A percentile compares a stretch with the other conserved stretches of the same genome.
Conservation (phyloP, 2,329 filamentous ascomycete species). For the Calonectria honghensis region DNA sequence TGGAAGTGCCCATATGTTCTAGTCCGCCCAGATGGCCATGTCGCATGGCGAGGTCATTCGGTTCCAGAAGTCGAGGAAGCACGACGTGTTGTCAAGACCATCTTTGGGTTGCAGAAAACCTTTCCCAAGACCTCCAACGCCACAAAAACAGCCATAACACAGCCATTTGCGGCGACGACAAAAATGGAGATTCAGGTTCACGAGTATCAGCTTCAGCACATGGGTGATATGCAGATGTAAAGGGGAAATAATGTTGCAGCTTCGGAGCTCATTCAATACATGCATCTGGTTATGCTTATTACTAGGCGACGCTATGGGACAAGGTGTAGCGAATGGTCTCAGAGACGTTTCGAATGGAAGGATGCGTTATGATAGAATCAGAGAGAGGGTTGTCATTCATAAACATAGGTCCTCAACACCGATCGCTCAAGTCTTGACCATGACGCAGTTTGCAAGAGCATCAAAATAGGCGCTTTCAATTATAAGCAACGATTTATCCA, state of each 20-base stretch:
- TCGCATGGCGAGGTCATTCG: background rate
- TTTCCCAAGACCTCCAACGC: background rate
- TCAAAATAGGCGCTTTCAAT: too few species aligned
- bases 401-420: background rate
- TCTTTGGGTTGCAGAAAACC: background rate
- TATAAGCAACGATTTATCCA: too few species aligned
- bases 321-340: too few species aligned
- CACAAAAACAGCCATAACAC: background rate
- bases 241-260: background rate
- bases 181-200: background rate
- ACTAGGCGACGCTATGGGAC: too few species aligned
- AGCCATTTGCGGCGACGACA: slow-evolving; percentile 1
- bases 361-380: too few species aligned
- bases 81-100: background rate
- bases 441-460: background rate
- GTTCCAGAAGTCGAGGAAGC: background rate
- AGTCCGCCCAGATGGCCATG: slow-evolving; percentile 1
- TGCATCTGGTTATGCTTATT: background rate
- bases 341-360: too few species aligned
- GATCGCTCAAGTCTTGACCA: background rate
- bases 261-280: background rate
- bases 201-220: background rate
- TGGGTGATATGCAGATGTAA: slow-evolving; percentile 4
- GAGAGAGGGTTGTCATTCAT: too few species aligned
- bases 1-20: background rate